Base-by-base conservation (phyloP, 495 filamentous ascomycete genomes). In the Penicillium turbatum region DNA sequence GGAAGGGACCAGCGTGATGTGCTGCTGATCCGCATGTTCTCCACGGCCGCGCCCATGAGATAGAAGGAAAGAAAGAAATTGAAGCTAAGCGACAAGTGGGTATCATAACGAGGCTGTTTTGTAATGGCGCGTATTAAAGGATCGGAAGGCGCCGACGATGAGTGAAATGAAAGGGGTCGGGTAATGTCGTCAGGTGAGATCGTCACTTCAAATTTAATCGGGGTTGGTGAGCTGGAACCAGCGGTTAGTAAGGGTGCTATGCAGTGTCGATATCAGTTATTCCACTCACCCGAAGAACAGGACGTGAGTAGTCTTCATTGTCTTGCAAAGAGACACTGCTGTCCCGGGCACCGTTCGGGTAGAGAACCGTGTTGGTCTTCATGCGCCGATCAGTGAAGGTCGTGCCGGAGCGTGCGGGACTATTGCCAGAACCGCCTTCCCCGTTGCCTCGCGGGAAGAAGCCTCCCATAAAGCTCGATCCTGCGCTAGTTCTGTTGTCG, bases 301-400 rank as follows among this genome's bases (percentile, higher is more conserved):
- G 79, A 36, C 79, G 72, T 31, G 79, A 80, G 62, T 82, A 82
- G 57, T 82, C 79, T 59, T 78, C 76, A 42, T 82, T 76, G 47
- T 82, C 79, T 44, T 76, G 74, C 30, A 82, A 74, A 35, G 79
- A 81, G 17, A 72, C 62, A 30, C 73, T 70, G 59, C 79, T 82
- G 41, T 76, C 65, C 16, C 76, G 76, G 34, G 69, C 70, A 32
- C 75, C 80, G 46, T 78, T 71, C 41, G 72, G 67, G 51, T 70
- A 75, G 40, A 80, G 63, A 12, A 69, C 58, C 2, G 73, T 67
- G 53, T 74, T 68, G 17, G 70, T 67, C 41, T 73, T 74, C 69
- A 76, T 56, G 46, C 74, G 74, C 53, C 69, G 72, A 51, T 77
- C 74, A 24, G 71, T 77, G 48, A 73, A 77, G 10, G 67, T 72